Percentiles rank a stretch among this genome's conserved stretches.
These are phyloP conservation scores for Henckelia pumila DNA, from an alignment of 257 asterid species.

Conservation along the genomic window DNA sequence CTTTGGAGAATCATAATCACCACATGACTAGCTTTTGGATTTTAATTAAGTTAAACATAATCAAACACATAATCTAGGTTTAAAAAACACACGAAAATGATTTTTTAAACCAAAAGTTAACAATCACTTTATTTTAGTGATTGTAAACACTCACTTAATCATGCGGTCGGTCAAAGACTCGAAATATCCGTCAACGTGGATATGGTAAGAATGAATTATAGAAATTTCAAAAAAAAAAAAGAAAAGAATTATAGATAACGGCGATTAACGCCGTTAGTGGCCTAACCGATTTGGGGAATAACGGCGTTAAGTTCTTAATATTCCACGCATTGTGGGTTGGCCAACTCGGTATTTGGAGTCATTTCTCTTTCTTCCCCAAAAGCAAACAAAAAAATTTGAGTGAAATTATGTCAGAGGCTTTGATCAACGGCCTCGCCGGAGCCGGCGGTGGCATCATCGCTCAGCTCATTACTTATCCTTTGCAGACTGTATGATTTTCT, in stretches of 20 bases:
- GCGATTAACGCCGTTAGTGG: background rate
- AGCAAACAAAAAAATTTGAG: background rate
- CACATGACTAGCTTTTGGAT: no score
- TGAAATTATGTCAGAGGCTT: slow-evolving; percentile 85
- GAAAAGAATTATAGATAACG: background rate
- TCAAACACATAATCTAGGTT: no score
- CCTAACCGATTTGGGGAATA: background rate
- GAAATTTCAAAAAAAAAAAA: no score
- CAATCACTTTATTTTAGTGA: no score
- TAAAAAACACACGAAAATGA: no score
- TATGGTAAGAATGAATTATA: no score
- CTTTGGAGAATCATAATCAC: no score
- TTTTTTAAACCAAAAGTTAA: no score
- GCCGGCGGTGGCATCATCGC: slow-evolving; percentile 98
- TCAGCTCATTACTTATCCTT: slow-evolving; percentile 91
- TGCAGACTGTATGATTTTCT: slow-evolving; percentile 61
- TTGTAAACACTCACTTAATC: no score
- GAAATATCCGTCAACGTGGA: no score
- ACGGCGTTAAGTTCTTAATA: background rate
- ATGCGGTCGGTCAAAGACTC: no score
- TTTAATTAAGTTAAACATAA: no score
- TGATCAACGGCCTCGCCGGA: slow-evolving; percentile 96
- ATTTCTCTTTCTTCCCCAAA: slow-evolving; percentile 11
- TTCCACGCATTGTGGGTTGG: background rate
- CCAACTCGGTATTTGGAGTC: background rate